A percentile compares a stretch with the other conserved stretches of the same genome.
Evolutionary conservation across 805 yeast species (phyloP).

Genomic region (Saccharomycopsis olivae): DNA sequence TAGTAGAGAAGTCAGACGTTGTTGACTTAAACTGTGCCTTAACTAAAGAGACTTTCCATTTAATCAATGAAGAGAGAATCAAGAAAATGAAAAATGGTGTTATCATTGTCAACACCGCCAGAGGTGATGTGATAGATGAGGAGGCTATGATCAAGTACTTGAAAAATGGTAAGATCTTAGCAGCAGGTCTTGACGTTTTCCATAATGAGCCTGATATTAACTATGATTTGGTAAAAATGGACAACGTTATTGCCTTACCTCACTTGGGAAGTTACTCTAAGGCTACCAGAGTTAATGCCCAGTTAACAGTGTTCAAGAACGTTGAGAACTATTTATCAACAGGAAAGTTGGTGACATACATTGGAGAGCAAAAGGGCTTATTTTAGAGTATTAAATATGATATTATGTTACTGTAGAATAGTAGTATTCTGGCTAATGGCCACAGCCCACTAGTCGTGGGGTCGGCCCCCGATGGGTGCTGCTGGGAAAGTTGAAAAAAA

Average conservation of each 20-base stretch:
- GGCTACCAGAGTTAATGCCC: conserved; percentile 57
- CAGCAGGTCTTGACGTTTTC: conserved; percentile 69
- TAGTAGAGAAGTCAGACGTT: conserved; percentile 24
- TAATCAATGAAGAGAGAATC: conserved; percentile 39
- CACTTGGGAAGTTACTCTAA: conserved; percentile 79
- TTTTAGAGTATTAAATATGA: too few relatives aligned
- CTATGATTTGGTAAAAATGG: conserved; percentile 46
- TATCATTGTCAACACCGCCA: conserved; percentile 68
- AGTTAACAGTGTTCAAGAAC: conserved; percentile 74
- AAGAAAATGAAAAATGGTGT: conserved; percentile 70
- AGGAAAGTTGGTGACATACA: conserved; percentile 63
- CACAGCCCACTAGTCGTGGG: too few relatives aligned
- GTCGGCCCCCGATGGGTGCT: too few relatives aligned
- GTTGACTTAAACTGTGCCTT: conserved; percentile 31
- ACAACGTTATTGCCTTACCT: conserved; percentile 72
- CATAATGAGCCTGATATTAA: conserved; percentile 65
- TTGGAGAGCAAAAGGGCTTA: conserved; percentile 55
- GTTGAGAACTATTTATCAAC: conserved; percentile 44
- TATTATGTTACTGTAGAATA: too few relatives aligned
- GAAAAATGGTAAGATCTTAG: conserved; percentile 51
- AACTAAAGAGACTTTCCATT: conserved; percentile 28
- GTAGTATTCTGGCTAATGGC: too few relatives aligned
- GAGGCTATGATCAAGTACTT: conserved; percentile 43
- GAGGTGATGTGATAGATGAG: conserved; percentile 79
- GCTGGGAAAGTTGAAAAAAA: too few relatives aligned